phyloP scores from a whole-genome alignment of 140 eudicot species.

The Erigeron philadelphicus region DNA sequence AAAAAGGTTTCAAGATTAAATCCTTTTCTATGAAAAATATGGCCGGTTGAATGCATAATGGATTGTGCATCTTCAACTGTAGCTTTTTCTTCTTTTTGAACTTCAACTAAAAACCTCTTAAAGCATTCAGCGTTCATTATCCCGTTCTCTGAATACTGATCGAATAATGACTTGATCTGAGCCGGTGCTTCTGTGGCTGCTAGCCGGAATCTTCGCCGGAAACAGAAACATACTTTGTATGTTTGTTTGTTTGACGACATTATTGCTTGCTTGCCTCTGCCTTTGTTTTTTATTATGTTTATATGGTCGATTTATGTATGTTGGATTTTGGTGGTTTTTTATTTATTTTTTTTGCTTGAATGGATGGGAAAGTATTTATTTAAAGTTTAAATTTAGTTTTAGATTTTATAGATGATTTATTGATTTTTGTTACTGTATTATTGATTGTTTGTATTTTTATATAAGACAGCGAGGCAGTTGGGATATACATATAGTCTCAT shows the following conservation, averaged over 20 bases:
- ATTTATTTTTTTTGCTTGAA: background rate
- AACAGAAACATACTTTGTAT: constrained; percentile 74
- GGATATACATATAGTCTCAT: background rate
- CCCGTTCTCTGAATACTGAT: constrained; percentile 58
- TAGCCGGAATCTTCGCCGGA: constrained; percentile 68
- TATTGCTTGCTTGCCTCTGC: background rate
- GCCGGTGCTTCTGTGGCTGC: constrained; percentile 73
- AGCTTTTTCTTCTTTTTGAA: constrained; percentile 54
- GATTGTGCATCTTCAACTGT: constrained; percentile 62
- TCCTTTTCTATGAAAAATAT: constrained; percentile 56
- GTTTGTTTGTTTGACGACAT: constrained; percentile 27
- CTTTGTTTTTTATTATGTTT: background rate
- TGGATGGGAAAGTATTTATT: background rate
- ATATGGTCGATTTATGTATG: background rate
- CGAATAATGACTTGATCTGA: constrained; percentile 47
- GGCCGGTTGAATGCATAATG: constrained; percentile 41
- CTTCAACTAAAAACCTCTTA: constrained; percentile 52
- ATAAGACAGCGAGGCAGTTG: constrained; percentile 16
- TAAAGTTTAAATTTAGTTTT: background rate
- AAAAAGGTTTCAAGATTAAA: constrained; percentile 67
- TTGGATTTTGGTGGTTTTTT: background rate
- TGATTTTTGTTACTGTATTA: background rate
- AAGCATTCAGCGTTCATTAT: constrained; percentile 51
- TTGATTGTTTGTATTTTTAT: background rate
- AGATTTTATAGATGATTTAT: background rate